Percentiles rank a stretch among this genome's conserved stretches.
Evolutionary conservation across 2,329 filamentous ascomycete species (phyloP).

Genomic region (Monilinia aucupariae): DNA sequence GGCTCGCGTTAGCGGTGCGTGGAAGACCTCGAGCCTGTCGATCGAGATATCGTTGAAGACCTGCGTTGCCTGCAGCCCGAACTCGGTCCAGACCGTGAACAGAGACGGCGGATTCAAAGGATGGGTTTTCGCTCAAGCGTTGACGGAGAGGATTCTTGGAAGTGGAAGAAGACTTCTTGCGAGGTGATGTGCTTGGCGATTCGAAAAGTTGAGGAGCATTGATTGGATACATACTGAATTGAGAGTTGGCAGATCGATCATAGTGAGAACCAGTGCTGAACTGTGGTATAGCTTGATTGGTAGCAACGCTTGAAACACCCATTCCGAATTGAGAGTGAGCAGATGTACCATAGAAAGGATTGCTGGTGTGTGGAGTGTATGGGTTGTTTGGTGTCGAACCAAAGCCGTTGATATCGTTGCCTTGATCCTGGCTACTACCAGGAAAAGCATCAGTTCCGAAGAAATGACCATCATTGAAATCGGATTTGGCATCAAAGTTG

Average conservation of each 20-base stretch:
- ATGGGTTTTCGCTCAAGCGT: slow-evolving; percentile 12
- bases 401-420: not conserved
- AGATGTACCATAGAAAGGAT: not conserved
- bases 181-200: not conserved
- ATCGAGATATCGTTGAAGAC: slow-evolving; percentile 2
- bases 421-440: not conserved
- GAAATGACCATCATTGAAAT: not conserved
- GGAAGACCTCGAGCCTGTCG: slow-evolving; percentile 13
- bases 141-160: slow-evolving; percentile 3
- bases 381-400: too few species aligned
- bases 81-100: slow-evolving; percentile 10
- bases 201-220: not conserved
- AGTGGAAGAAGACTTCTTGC: not conserved
- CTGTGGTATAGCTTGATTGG: not conserved
- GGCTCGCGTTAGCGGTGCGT: not conserved
- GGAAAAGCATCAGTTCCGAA: not conserved
- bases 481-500: not conserved
- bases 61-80: not conserved
- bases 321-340: not conserved
- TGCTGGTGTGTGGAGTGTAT: too few species aligned
- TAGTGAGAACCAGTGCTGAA: not conserved
- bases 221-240: not conserved
- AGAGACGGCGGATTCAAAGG: slow-evolving; percentile 10
- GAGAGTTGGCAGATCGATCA: not conserved
- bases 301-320: too few species aligned